Conservation (phyloP, 805 yeast genomes). For the Ogataea polymorpha region DNA sequence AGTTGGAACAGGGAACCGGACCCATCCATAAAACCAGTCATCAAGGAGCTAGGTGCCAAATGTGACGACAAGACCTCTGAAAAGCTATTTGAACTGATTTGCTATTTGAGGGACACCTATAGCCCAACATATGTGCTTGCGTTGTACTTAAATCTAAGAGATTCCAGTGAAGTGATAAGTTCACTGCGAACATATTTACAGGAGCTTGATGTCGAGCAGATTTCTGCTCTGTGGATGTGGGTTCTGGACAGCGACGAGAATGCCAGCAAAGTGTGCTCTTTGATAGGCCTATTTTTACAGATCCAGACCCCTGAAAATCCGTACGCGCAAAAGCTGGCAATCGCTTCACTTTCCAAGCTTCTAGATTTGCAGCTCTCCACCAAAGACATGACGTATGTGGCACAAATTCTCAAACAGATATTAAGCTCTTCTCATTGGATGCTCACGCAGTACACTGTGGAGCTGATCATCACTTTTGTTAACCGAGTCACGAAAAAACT, state of each 20-base stretch:
- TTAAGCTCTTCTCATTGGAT: constrained; percentile 53
- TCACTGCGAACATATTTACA: constrained; percentile 10
- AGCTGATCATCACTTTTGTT: constrained; percentile 36
- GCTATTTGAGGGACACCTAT: constrained; percentile 11
- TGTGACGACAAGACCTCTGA: background rate
- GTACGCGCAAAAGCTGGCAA: constrained; percentile 23
- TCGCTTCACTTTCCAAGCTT: constrained; percentile 32
- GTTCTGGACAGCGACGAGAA: background rate
- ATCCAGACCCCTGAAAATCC: constrained; percentile 1
- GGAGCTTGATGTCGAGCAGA: constrained; percentile 1
- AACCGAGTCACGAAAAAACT: constrained; percentile 11
- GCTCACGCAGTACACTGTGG: constrained; percentile 65
- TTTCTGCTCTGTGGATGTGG: constrained; percentile 14
- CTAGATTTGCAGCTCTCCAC: constrained; percentile 5
- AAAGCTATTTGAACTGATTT: constrained; percentile 18
- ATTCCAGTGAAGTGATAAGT: background rate
- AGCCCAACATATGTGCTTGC: constrained; percentile 21
- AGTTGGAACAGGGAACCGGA: constrained; percentile 2
- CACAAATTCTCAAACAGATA: constrained; percentile 35
- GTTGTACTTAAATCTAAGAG: constrained; percentile 19
- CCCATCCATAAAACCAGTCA: background rate
- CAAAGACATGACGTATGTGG: background rate
- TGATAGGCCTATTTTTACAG: constrained; percentile 9
- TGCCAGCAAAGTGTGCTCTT: background rate
- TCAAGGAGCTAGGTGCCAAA: constrained; percentile 13